Conservation (phyloP, 306 rosid genomes). For the Begonia loranthoides region DNA sequence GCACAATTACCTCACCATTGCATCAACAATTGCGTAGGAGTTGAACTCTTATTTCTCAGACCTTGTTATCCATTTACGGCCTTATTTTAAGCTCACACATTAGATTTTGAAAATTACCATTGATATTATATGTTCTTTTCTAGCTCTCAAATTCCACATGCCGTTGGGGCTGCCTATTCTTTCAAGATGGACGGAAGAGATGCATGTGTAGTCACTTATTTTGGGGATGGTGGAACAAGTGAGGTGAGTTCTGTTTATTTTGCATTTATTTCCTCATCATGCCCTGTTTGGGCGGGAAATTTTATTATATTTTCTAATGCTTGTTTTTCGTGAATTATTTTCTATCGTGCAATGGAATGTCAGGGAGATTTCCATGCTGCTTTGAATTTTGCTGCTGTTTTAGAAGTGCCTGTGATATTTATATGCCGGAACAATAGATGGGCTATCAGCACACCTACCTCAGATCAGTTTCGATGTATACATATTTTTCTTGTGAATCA, state of each 20-base stretch:
- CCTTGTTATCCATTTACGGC: no score
- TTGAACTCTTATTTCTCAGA: background rate
- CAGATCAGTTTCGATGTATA: slow-evolving; percentile 90
- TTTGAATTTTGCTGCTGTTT: slow-evolving; percentile 81
- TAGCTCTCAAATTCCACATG: slow-evolving; percentile 82
- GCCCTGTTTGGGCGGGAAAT: no score
- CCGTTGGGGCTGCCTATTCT: slow-evolving; percentile 97
- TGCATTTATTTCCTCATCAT: background rate
- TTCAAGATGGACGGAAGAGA: slow-evolving; percentile 73
- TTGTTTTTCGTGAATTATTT: background rate
- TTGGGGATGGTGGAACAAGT: slow-evolving; percentile 97
- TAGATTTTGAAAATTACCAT: no score
- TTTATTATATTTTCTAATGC: no score
- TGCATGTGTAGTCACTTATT: slow-evolving; percentile 70
- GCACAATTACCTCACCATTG: slow-evolving; percentile 71
- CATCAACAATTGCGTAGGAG: slow-evolving; percentile 83
- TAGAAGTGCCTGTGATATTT: slow-evolving; percentile 81
- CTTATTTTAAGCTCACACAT: no score
- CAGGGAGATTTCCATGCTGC: slow-evolving; percentile 98
- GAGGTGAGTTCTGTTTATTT: slow-evolving; percentile 39
- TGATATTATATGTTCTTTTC: slow-evolving; percentile 3
- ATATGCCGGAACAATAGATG: slow-evolving; percentile 97
- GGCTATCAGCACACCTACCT: slow-evolving; percentile 94
- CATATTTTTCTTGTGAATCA: background rate
- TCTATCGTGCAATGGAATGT: slow-evolving; percentile 13